Percentiles rank a stretch among this genome's conserved stretches.
Evolutionary conservation across 2,329 filamentous ascomycete genomes (phyloP).

Genomic region (Cordyceps cateniannulata): DNA sequence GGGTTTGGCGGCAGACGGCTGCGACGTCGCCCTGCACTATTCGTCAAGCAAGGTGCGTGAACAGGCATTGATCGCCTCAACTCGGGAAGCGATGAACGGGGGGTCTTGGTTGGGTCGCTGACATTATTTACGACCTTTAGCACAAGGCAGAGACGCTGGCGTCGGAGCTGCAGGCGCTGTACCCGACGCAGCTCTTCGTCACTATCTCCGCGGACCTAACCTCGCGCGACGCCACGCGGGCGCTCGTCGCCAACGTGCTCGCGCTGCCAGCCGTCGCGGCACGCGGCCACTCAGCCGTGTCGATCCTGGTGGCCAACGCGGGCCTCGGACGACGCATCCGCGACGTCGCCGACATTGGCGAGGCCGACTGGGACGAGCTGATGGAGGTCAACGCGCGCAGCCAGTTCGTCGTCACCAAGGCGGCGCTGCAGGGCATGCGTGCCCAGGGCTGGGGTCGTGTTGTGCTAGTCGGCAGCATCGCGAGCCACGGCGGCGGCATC

Average conservation of each 20-base stretch:
- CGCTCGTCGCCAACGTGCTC: slow-evolving; percentile 19
- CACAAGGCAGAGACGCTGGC: slow-evolving; percentile 25
- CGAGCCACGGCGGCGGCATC: slow-evolving; percentile 55
- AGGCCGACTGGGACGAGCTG: slow-evolving; percentile 60
- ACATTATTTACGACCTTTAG: slow-evolving; percentile 15
- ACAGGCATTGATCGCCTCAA: background rate
- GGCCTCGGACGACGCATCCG: slow-evolving; percentile 57
- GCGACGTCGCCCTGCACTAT: slow-evolving; percentile 29
- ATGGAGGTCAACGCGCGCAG: slow-evolving; percentile 56
- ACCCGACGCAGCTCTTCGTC: slow-evolving; percentile 24
- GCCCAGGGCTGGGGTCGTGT: slow-evolving; percentile 55
- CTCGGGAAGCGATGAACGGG: background rate
- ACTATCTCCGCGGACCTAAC: slow-evolving; percentile 23
- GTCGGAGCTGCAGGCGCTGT: slow-evolving; percentile 18
- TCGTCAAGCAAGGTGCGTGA: slow-evolving; percentile 25
- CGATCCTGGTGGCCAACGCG: slow-evolving; percentile 59
- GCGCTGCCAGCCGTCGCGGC: slow-evolving; percentile 12
- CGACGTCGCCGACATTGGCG: slow-evolving; percentile 49
- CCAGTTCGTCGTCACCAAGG: slow-evolving; percentile 54
- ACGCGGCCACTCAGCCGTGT: slow-evolving; percentile 23
- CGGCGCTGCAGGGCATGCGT: slow-evolving; percentile 55
- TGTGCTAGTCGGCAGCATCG: slow-evolving; percentile 57
- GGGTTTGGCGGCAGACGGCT: slow-evolving; percentile 28
- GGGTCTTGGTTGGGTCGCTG: background rate
- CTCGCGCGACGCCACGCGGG: slow-evolving; percentile 20